A percentile compares a stretch with the other conserved stretches of the same genome.
Evolutionary conservation across 441 rosid species (phyloP).

Genomic region (Arabidopsis hybrid): DNA sequence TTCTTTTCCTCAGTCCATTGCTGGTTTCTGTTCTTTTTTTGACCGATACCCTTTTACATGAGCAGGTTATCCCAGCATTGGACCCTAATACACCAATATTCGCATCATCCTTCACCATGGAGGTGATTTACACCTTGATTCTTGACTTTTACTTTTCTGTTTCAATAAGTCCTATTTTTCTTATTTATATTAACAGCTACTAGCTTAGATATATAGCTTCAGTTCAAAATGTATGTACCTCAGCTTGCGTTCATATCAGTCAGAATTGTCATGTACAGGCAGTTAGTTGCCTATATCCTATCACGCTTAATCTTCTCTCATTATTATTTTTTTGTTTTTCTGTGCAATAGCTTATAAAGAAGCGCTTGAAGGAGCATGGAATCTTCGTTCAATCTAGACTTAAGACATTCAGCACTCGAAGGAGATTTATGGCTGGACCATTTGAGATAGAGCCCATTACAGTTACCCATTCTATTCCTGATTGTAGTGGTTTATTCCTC

Average conservation of each 20-base stretch:
- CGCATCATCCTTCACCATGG: conserved; percentile 97
- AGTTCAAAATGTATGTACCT: not conserved
- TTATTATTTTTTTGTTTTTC: conserved; percentile 8
- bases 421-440: conserved; percentile 89
- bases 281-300: conserved; percentile 8
- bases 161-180: not conserved
- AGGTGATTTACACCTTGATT: conserved; percentile 57
- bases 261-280: not conserved
- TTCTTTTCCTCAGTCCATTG: conserved; percentile 3
- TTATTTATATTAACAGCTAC: not conserved
- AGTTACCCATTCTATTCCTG: conserved; percentile 98
- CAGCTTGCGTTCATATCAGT: conserved; percentile 4
- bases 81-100: conserved; percentile 83
- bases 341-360: conserved; percentile 78
- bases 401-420: conserved; percentile 69
- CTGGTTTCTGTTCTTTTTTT: not conserved
- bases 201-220: conserved; percentile 16
- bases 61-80: conserved; percentile 93
- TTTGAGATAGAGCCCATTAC: conserved; percentile 95
- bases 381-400: conserved; percentile 92
- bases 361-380: conserved; percentile 96
- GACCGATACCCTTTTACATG: conserved; percentile 28
- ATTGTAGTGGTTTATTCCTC: conserved; percentile 94
- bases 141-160: not conserved
- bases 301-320: conserved; percentile 3